phyloP scores from a whole-genome alignment of 306 rosid genomes.

The Prinsepia uniflora region DNA sequence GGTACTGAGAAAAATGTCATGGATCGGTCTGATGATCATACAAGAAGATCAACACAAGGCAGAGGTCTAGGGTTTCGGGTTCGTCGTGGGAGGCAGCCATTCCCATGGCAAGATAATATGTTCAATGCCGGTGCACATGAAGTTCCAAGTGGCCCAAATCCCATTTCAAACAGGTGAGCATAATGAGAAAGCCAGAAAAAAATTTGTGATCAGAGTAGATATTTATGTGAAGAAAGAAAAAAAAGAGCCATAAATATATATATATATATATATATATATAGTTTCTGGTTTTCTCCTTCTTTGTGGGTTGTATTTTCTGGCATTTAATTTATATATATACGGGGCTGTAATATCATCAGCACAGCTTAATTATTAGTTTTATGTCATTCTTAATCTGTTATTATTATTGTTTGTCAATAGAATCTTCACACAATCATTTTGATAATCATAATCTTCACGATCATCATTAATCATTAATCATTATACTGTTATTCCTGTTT shows the following conservation, averaged over 20 bases:
- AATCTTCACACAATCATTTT: constrained; percentile 14
- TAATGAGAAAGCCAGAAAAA: not conserved
- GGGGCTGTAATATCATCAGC: not conserved
- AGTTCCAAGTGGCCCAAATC: constrained; percentile 94
- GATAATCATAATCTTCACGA: not conserved
- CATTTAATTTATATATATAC: constrained; percentile 7
- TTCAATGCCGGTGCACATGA: constrained; percentile 61
- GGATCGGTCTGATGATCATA: constrained; percentile 16
- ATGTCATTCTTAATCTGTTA: not conserved
- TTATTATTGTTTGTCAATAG: not conserved
- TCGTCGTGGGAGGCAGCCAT: constrained; percentile 26
- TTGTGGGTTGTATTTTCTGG: constrained; percentile 9
- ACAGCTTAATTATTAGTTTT: not conserved
- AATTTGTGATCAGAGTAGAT: constrained; percentile 11
- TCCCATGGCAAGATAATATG: constrained; percentile 43
- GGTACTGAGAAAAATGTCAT: constrained; percentile 15
- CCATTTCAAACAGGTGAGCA: constrained; percentile 77
- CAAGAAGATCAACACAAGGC: constrained; percentile 24
- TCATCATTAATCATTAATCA: not conserved
- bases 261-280: not conserved
- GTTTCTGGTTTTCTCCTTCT: constrained; percentile 11
- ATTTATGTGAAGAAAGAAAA: not conserved
- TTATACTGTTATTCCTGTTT: not conserved
- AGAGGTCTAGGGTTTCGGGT: constrained; percentile 20
- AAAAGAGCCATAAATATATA: not conserved